Evolutionary conservation across 2,329 filamentous ascomycete species (phyloP).

Genomic region (Didymella keratinophila): DNA sequence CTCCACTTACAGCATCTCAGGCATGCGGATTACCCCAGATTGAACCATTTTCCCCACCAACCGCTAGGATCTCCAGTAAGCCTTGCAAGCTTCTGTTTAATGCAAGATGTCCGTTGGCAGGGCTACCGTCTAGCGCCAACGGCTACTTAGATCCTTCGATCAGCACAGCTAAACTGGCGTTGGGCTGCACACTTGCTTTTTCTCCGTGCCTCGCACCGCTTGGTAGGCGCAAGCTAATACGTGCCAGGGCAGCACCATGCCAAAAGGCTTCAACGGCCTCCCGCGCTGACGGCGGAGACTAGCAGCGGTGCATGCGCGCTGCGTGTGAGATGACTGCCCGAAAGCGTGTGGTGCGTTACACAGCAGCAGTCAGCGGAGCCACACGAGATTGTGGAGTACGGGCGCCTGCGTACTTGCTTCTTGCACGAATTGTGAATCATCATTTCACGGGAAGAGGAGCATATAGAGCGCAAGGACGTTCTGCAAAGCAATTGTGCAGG

Average conservation of each 20-base stretch:
- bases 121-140: conserved; percentile 18
- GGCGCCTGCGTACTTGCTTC: conserved; percentile 3
- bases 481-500: conserved; percentile 3
- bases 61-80: conserved; percentile 14
- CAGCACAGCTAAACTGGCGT: conserved; percentile 22
- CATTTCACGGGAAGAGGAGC: conserved; percentile 1
- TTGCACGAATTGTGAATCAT: background rate
- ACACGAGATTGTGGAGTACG: conserved; percentile 20
- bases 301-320: conserved; percentile 41
- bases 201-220: conserved; percentile 20
- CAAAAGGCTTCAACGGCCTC: conserved; percentile 35
- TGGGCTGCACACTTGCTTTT: conserved; percentile 24
- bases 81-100: conserved; percentile 11
- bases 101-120: conserved; percentile 16
- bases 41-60: conserved; percentile 1
- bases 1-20: background rate
- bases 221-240: conserved; percentile 24
- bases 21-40: conserved; percentile 3
- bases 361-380: conserved; percentile 33
- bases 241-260: conserved; percentile 35
- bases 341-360: conserved; percentile 45
- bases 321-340: conserved; percentile 29
- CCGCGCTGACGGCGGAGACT: conserved; percentile 48
- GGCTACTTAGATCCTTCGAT: conserved; percentile 17
- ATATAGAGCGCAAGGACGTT: background rate